These are phyloP conservation scores for Vigna mungo DNA, from an alignment of 306 rosid genomes.

Conservation along the genomic window DNA sequence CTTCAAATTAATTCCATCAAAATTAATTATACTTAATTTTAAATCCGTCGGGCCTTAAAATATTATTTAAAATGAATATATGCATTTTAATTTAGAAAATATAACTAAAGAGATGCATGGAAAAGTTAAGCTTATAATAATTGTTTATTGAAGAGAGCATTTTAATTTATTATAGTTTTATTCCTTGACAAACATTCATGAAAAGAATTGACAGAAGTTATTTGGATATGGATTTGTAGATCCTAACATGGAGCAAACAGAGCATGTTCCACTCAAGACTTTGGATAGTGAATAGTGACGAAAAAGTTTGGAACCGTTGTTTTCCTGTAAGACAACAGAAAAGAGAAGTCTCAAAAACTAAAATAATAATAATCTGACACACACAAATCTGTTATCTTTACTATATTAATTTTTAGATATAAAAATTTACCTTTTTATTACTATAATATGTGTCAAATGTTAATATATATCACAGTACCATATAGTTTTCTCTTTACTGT, in stretches of 20 bases:
- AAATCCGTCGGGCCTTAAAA: not conserved
- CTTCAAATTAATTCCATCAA: not conserved
- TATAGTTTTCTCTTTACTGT: constrained; percentile 35
- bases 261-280: constrained; percentile 35
- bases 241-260: not conserved
- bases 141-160: not conserved
- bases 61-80: not conserved
- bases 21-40: not conserved
- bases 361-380: too few species aligned
- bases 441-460: too few species aligned
- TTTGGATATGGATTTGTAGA: too few species aligned
- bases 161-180: not conserved
- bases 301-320: constrained; percentile 36
- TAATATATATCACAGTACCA: too few species aligned
- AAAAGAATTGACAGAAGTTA: not conserved
- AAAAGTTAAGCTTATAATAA: not conserved
- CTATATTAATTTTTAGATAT: too few species aligned
- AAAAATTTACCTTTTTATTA: too few species aligned
- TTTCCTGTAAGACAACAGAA: constrained; percentile 39
- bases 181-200: not conserved
- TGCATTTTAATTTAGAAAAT: not conserved
- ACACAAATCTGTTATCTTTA: too few species aligned
- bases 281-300: constrained; percentile 34
- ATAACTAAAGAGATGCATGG: not conserved
- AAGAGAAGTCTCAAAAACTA: constrained; percentile 8